These are phyloP conservation scores for Calocera cornea DNA, from an alignment of 768 basidiomycete species.

Conservation along the genomic window DNA sequence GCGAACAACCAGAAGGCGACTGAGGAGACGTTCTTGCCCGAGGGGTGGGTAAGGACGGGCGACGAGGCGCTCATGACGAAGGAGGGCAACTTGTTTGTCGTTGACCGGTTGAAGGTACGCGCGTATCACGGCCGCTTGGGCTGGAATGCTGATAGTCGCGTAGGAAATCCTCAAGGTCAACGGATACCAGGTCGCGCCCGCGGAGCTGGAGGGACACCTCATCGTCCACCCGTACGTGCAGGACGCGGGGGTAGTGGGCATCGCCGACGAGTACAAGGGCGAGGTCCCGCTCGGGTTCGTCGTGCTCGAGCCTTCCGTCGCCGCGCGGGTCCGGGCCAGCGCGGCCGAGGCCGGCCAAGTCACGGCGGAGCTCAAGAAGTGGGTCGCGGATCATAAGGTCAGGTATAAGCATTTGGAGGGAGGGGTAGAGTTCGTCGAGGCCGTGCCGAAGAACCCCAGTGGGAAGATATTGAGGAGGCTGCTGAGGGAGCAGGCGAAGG, in stretches of 20 bases:
- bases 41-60: slow-evolving; percentile 65
- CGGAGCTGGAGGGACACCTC: slow-evolving; percentile 25
- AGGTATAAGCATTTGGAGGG: slow-evolving; percentile 47
- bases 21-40: slow-evolving; percentile 43
- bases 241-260: slow-evolving; percentile 23
- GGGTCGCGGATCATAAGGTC: slow-evolving; percentile 40
- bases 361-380: slow-evolving; percentile 22
- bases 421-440: slow-evolving; percentile 42
- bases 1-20: slow-evolving; percentile 34
- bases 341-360: slow-evolving; percentile 27
- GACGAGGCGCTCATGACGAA: slow-evolving; percentile 48
- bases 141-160: background rate
- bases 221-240: slow-evolving; percentile 20
- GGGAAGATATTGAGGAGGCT: slow-evolving; percentile 37
- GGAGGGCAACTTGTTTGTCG: slow-evolving; percentile 43
- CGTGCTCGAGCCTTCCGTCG: slow-evolving; percentile 33
- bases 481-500: slow-evolving; percentile 38
- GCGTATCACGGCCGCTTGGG: background rate
- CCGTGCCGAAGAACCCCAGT: slow-evolving; percentile 50
- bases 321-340: slow-evolving; percentile 27
- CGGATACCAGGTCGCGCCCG: slow-evolving; percentile 22
- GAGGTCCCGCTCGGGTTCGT: slow-evolving; percentile 61
- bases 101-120: slow-evolving; percentile 48
- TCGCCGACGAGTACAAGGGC: slow-evolving; percentile 49
- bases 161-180: slow-evolving; percentile 37